phyloP scores from a whole-genome alignment of 768 basidiomycete genomes.

The Mycena rosella region DNA sequence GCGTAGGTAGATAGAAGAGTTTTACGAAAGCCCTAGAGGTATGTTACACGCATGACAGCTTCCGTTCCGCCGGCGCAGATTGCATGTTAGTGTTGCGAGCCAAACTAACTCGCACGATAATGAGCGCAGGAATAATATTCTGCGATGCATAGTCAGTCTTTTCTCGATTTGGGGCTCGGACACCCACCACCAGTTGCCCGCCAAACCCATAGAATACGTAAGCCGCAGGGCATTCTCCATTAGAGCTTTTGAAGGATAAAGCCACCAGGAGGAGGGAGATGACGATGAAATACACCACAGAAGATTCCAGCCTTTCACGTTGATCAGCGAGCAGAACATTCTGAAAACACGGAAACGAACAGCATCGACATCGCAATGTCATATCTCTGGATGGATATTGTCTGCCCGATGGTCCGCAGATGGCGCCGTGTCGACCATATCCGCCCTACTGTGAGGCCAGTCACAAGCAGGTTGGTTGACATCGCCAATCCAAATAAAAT shows the following conservation, averaged over 20 bases:
- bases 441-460: conserved; percentile 5
- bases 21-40: too few relatives aligned
- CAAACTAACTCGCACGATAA: conserved; percentile 2
- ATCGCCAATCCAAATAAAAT: background rate
- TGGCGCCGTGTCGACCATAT: conserved; percentile 20
- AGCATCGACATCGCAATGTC: conserved; percentile 13
- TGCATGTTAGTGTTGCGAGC: background rate
- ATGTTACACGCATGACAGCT: background rate
- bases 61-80: background rate
- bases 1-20: too few relatives aligned
- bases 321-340: background rate
- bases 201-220: background rate
- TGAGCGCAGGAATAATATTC: background rate
- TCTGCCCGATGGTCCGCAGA: background rate
- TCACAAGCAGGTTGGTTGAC: conserved; percentile 12
- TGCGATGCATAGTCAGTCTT: background rate
- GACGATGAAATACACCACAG: background rate
- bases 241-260: background rate
- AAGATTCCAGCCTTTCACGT: conserved; percentile 3
- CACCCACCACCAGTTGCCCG: background rate
- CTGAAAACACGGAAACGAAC: background rate
- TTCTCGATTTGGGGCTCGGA: background rate
- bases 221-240: background rate
- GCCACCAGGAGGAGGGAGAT: background rate
- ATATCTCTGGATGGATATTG: conserved; percentile 8